Evolutionary conservation across 805 yeast genomes (phyloP), one percentile per base, ranked within the genome.

Genomic region (Lachancea waltii): DNA sequence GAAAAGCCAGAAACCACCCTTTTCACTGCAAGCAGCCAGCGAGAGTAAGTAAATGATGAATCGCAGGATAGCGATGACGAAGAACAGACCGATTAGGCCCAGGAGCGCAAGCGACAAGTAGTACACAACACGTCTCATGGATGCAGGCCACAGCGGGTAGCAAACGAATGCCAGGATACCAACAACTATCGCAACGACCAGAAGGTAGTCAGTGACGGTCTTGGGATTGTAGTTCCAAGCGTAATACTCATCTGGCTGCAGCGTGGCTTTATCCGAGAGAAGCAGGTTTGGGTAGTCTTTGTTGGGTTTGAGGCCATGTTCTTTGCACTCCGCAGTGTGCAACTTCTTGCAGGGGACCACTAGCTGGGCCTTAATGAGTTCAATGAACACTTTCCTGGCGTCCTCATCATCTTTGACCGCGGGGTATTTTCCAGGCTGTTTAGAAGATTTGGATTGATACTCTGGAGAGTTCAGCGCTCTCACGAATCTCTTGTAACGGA

Each of bases 61-160:
- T 55, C 98, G 73, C 23, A 90, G 64, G 30, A 92, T 70, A 1
- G 97, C 95, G 50, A 84, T 61, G 15, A 64, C 82, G 48, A 92
- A 82, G 62, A 92, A 81, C 33, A 75, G 65, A 4, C 78, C 87
- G 30, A 92, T 68, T 25, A 90, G 63, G 0, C 84, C 87, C 45
- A 92, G 64, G 38, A 79, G 64, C 6, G 75, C 82, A 70, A 90
- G 75, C 23, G 95, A 83, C 38, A 86, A 58, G 59, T 87, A 92
- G 84, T 95, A 92, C 22, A 85, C 95, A 30, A 92, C 94, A 39
- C 72, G 71, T 58, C 95, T 80, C 92, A 92, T 79, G 62, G 81
- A 77, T 25, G 68, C 54, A 19, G 98, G 98, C 98, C 98, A 92
- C 53, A 92, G 71, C 46, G 97, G 98, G 79, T 86, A 92, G 16